Conservation (phyloP, 2,329 filamentous ascomycete genomes). For the Bipolaris bicolor region DNA sequence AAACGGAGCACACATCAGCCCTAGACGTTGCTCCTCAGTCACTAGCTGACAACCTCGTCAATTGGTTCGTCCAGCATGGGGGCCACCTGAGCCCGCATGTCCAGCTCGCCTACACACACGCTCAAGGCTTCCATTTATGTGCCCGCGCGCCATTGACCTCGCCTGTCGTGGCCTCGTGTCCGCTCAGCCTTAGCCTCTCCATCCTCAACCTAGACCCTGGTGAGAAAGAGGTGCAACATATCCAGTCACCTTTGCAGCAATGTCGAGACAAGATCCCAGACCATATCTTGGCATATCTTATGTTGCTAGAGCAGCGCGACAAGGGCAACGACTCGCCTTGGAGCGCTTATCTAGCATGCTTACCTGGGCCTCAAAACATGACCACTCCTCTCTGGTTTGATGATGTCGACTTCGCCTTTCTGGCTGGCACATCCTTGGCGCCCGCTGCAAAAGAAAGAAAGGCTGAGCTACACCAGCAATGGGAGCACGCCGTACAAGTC, state of each 20-base stretch:
- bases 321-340: slow-evolving; percentile 39
- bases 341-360: slow-evolving; percentile 45
- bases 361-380: slow-evolving; percentile 41
- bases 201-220: slow-evolving; percentile 43
- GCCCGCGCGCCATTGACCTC: slow-evolving; percentile 29
- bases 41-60: slow-evolving; percentile 27
- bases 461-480: slow-evolving; percentile 31
- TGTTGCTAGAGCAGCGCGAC: slow-evolving; percentile 45
- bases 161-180: slow-evolving; percentile 38
- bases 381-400: slow-evolving; percentile 49
- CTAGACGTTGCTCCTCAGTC: slow-evolving; percentile 18
- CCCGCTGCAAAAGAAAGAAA: slow-evolving; percentile 33
- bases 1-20: slow-evolving; percentile 7
- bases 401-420: slow-evolving; percentile 42
- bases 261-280: slow-evolving; percentile 38
- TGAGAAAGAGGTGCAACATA: slow-evolving; percentile 31
- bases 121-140: slow-evolving; percentile 42
- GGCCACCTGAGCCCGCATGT: slow-evolving; percentile 42
- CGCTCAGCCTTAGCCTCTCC: slow-evolving; percentile 44
- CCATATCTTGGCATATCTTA: slow-evolving; percentile 44
- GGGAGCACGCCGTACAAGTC: slow-evolving; percentile 29
- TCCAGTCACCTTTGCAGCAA: slow-evolving; percentile 33
- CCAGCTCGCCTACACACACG: slow-evolving; percentile 32
- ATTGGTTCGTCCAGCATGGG: slow-evolving; percentile 42
- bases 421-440: slow-evolving; percentile 45